Conservation (phyloP, 2,329 filamentous ascomycete species). For the Fusarium guadeloupense region DNA sequence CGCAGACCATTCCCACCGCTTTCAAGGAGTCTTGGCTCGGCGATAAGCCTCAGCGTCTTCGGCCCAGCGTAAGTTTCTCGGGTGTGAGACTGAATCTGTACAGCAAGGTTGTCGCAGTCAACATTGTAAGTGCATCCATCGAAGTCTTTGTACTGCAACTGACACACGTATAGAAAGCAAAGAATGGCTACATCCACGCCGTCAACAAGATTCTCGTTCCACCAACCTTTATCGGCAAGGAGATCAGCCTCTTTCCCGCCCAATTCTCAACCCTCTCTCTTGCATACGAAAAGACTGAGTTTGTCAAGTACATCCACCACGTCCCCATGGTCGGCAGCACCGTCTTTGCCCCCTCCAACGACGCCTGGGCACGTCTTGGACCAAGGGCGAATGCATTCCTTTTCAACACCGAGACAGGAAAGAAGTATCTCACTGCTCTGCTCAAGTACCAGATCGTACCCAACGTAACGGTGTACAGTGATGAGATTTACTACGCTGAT, state of each 20-base stretch:
- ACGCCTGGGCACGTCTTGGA: constrained; percentile 80
- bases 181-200: constrained; percentile 84
- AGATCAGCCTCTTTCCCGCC: constrained; percentile 72
- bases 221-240: constrained; percentile 67
- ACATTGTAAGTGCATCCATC: constrained; percentile 66
- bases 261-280: constrained; percentile 83
- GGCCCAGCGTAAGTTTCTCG: constrained; percentile 68
- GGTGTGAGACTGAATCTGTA: constrained; percentile 82
- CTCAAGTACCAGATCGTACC: constrained; percentile 81
- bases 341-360: constrained; percentile 82
- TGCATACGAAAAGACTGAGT: constrained; percentile 77
- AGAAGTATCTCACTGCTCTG: constrained; percentile 79
- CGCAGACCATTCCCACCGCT: constrained; percentile 78
- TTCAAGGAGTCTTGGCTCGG: constrained; percentile 68
- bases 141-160: background rate
- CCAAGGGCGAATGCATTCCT: constrained; percentile 79
- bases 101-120: constrained; percentile 72
- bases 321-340: constrained; percentile 71
- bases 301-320: constrained; percentile 68
- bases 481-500: constrained; percentile 72
- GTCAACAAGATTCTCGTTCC: constrained; percentile 80
- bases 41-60: constrained; percentile 75
- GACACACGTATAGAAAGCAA: constrained; percentile 62
- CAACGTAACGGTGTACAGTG: constrained; percentile 82
- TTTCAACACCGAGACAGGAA: constrained; percentile 77